Base-by-base conservation (phyloP, 805 yeast species). In the Hemisphaericaspora nanyangensis region DNA sequence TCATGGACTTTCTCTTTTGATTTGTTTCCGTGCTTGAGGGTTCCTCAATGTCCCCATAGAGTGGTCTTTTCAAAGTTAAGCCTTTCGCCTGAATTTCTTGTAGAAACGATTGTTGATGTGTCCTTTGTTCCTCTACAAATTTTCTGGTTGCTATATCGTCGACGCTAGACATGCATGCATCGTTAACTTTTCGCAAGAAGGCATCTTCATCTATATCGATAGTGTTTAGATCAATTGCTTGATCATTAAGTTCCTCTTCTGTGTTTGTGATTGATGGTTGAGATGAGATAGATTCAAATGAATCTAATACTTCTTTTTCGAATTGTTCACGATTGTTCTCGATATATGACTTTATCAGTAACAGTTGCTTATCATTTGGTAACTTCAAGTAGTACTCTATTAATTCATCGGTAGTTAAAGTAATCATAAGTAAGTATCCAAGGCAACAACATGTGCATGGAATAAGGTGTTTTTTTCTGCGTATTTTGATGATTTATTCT, bases 1-100 rank as follows among this genome's bases (percentile, higher is more conserved):
- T 42, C 38, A 39, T 39, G 8, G 19, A 6, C 10, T 16, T 18
- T 11, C 31, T 33, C 15, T 20, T 13, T 18, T 17, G 6, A 34
- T 22, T 20, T 19, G n/a, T 11, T 31, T 32, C 27, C 17, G 19
- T 18, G 16, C 11, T 12, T 17, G 19, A 20, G 16, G n/a, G n/a
- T 16, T 8, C 22, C 39, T 27, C 19, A 25, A n/a, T n/a, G n/a
- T 19, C 17, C 13, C 12, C 17, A 20, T 12, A 13, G 5, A 5
- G 6, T 19, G 33, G 5, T 17, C 19, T 17, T 33, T 38, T 46
- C n/a, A 51, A 31, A 17, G 29, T 29, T 19, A 56, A 33, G 2
- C 62, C 61, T 37, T 50, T 56, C 12, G 45, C 35, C 18, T 43
- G 31, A 16, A 61, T 51, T 35, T 62, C 66, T 13, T 49, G 37